phyloP scores from a whole-genome alignment of 73 alveolate species.

The Paramecium caudatum region DNA sequence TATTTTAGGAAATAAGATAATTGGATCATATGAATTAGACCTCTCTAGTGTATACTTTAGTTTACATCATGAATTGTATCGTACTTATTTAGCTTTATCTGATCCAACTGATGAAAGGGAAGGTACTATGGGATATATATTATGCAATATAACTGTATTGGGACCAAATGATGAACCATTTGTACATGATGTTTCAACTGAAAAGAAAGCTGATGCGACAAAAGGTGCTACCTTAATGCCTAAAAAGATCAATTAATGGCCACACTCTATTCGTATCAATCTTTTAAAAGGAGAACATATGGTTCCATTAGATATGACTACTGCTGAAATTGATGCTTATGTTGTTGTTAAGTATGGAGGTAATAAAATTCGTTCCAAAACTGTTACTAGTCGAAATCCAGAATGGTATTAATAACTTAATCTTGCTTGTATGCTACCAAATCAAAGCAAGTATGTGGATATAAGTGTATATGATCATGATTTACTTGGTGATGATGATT shows the following conservation, averaged over 20 bases:
- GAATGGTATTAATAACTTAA: slow-evolving; percentile 73
- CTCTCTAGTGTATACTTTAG: slow-evolving; percentile 63
- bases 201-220: slow-evolving; percentile 69
- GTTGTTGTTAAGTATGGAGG: slow-evolving; percentile 75
- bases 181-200: slow-evolving; percentile 83
- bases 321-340: slow-evolving; percentile 82
- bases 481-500: slow-evolving; percentile 74
- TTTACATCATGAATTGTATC: slow-evolving; percentile 83
- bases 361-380: slow-evolving; percentile 17
- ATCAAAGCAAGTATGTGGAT: slow-evolving; percentile 56
- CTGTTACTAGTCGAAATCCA: slow-evolving; percentile 68
- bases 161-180: slow-evolving; percentile 93
- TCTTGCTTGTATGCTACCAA: slow-evolving; percentile 72
- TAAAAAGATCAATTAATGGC: slow-evolving; percentile 55
- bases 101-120: slow-evolving; percentile 85
- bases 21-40: slow-evolving; percentile 75
- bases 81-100: slow-evolving; percentile 83
- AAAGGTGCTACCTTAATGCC: slow-evolving; percentile 70
- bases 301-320: slow-evolving; percentile 81
- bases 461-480: slow-evolving; percentile 69
- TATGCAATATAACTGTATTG: slow-evolving; percentile 78
- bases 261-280: slow-evolving; percentile 72
- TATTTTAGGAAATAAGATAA: slow-evolving; percentile 58
- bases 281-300: slow-evolving; percentile 82
- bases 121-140: slow-evolving; percentile 80